Percentiles rank a stretch among this genome's conserved stretches.
Conservation (phyloP, 2,329 filamentous ascomycete species). For the Venturia oleaginea region DNA sequence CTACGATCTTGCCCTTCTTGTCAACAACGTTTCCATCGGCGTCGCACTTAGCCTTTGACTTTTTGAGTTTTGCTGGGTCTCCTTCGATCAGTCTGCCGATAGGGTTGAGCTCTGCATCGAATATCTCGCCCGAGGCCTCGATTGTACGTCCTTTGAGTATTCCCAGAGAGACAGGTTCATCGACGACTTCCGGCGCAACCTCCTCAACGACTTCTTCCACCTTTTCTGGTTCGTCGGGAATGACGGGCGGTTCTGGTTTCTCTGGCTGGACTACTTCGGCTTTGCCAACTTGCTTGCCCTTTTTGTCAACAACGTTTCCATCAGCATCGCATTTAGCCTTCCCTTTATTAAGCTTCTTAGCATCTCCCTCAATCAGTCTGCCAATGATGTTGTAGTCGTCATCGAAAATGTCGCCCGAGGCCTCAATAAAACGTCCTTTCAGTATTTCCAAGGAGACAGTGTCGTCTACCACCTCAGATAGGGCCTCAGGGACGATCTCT, state of each 20-base stretch:
- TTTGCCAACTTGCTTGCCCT: constrained; percentile 41
- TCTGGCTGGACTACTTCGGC: constrained; percentile 40
- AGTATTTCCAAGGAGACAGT: background rate
- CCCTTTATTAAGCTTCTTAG: constrained; percentile 1
- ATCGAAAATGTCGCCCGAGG: background rate
- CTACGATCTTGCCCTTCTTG: background rate
- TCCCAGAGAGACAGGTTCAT: constrained; percentile 29
- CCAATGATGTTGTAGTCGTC: background rate
- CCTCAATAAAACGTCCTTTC: background rate
- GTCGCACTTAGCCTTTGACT: background rate
- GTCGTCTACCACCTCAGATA: background rate
- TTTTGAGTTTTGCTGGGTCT: constrained; percentile 2
- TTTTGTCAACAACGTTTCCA: constrained; percentile 26
- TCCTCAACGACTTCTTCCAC: constrained; percentile 39
- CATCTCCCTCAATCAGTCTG: constrained; percentile 6
- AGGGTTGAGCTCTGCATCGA: constrained; percentile 41
- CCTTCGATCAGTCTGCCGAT: constrained; percentile 42
- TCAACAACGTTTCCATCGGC: constrained; percentile 2
- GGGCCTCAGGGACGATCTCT: background rate
- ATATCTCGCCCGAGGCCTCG: constrained; percentile 47
- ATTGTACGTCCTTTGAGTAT: constrained; percentile 45
- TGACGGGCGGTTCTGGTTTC: constrained; percentile 26
- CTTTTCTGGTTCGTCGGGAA: constrained; percentile 26
- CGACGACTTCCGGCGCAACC: constrained; percentile 27
- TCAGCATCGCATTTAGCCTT: constrained; percentile 7